Evolutionary conservation across 2,329 filamentous ascomycete genomes (phyloP).

Genomic region (Colletotrichum limetticola): DNA sequence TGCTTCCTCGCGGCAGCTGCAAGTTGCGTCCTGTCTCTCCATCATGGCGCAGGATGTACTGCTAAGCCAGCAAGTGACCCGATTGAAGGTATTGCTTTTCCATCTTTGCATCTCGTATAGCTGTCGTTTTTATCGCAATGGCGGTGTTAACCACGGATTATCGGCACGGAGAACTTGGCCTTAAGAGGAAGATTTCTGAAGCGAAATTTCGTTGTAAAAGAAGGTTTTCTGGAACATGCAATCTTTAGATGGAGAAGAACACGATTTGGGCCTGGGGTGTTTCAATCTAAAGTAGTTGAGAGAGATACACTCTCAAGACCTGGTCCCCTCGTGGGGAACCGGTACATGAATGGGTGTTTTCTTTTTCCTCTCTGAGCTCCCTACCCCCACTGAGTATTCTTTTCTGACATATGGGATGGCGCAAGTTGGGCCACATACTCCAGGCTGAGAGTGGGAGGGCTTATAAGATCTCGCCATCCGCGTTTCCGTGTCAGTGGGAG

Average conservation of each 20-base stretch:
- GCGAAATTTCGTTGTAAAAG: neutral
- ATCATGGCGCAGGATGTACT: neutral
- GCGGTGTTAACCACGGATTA: neutral
- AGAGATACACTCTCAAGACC: neutral
- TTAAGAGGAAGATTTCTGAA: neutral
- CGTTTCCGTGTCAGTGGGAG: neutral
- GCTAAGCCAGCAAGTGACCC: neutral
- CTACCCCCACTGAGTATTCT: neutral
- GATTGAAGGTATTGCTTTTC: too few species aligned
- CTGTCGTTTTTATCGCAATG: too few species aligned
- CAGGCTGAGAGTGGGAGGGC: neutral
- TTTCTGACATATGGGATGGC: conserved; percentile 2
- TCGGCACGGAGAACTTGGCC: neutral
- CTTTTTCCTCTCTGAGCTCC: neutral
- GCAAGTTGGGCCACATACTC: neutral
- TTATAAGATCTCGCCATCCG: conserved; percentile 6
- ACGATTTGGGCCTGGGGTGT: neutral
- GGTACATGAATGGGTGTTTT: neutral
- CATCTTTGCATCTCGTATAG: neutral
- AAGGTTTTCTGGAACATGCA: neutral
- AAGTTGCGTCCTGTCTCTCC: neutral
- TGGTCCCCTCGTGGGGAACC: neutral
- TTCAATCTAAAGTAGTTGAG: neutral
- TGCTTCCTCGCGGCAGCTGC: neutral
- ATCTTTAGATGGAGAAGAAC: neutral